A percentile compares a stretch with the other conserved stretches of the same genome.
Evolutionary conservation across 192 early-diverging fungal genomes (phyloP).

Genomic region (Helicostylum pulchrum): DNA sequence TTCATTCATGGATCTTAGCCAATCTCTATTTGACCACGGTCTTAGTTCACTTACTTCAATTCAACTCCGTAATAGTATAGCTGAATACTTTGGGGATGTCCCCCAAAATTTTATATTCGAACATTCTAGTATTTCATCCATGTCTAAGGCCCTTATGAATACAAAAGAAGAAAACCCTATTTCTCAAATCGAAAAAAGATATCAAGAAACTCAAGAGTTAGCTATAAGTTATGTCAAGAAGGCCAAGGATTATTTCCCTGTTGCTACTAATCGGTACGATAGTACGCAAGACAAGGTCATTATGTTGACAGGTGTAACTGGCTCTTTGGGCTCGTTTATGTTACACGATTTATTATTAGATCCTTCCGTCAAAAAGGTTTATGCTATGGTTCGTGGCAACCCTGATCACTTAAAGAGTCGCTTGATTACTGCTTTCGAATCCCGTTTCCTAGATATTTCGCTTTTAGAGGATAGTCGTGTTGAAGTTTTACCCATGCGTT

Average conservation of each 20-base stretch:
- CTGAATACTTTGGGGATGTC: conserved; percentile 4
- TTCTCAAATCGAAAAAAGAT: not conserved
- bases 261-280: not conserved
- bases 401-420: not conserved
- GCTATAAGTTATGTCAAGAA: conserved; percentile 12
- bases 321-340: conserved; percentile 32
- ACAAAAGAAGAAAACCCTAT: not conserved
- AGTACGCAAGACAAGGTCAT: conserved; percentile 18
- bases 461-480: conserved; percentile 13
- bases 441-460: conserved; percentile 22
- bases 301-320: conserved; percentile 37
- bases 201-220: conserved; percentile 15
- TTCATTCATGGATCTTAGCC: conserved; percentile 2
- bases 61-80: conserved; percentile 24
- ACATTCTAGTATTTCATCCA: conserved; percentile 13
- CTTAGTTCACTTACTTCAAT: conserved; percentile 27
- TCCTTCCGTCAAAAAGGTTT: conserved; percentile 27
- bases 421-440: conserved; percentile 20
- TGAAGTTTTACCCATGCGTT: conserved; percentile 14
- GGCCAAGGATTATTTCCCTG: conserved; percentile 16
- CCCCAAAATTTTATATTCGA: conserved; percentile 32
- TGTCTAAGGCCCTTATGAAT: conserved; percentile 8
- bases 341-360: conserved; percentile 24
- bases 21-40: conserved; percentile 31
- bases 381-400: conserved; percentile 30